Evolutionary conservation across 2,329 filamentous ascomycete species (phyloP).

Genomic region (Elsinoe perseae): DNA sequence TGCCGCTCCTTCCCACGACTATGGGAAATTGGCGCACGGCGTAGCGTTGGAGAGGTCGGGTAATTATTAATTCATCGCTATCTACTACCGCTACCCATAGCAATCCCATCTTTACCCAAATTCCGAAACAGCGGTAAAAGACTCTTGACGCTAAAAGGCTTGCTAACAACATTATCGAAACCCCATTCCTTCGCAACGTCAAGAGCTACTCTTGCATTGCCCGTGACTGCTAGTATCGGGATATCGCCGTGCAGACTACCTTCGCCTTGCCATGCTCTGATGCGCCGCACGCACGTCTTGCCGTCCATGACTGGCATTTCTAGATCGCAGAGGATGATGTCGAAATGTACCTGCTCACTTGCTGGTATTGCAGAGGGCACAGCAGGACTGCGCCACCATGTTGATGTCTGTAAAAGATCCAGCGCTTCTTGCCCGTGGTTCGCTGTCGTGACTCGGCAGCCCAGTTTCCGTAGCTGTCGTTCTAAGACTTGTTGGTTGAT

Average conservation of each 20-base stretch:
- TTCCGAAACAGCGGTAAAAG: background rate
- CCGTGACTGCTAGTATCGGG: slow-evolving; percentile 74
- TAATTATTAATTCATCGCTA: background rate
- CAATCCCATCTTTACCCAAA: background rate
- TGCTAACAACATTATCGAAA: slow-evolving; percentile 50
- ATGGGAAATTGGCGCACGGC: no score
- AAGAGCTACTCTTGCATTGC: slow-evolving; percentile 54
- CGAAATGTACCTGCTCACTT: slow-evolving; percentile 19
- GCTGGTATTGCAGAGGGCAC: background rate
- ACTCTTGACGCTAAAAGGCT: slow-evolving; percentile 33
- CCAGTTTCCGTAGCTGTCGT: slow-evolving; percentile 15
- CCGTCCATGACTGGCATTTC: slow-evolving; percentile 82
- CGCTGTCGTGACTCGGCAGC: slow-evolving; percentile 15
- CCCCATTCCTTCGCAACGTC: slow-evolving; percentile 63
- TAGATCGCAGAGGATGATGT: slow-evolving; percentile 65
- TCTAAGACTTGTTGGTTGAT: slow-evolving; percentile 16
- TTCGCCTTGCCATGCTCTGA: slow-evolving; percentile 59
- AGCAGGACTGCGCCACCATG: slow-evolving; percentile 30
- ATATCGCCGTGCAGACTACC: slow-evolving; percentile 50
- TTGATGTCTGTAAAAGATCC: slow-evolving; percentile 33
- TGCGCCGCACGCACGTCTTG: slow-evolving; percentile 61
- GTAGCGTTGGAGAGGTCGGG: background rate
- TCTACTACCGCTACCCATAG: background rate
- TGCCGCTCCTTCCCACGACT: no score
- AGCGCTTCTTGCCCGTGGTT: slow-evolving; percentile 17